Percentiles rank a stretch among this genome's conserved stretches.
Conservation (phyloP, 1,139 yeast species). For the Pichia cactophila region DNA sequence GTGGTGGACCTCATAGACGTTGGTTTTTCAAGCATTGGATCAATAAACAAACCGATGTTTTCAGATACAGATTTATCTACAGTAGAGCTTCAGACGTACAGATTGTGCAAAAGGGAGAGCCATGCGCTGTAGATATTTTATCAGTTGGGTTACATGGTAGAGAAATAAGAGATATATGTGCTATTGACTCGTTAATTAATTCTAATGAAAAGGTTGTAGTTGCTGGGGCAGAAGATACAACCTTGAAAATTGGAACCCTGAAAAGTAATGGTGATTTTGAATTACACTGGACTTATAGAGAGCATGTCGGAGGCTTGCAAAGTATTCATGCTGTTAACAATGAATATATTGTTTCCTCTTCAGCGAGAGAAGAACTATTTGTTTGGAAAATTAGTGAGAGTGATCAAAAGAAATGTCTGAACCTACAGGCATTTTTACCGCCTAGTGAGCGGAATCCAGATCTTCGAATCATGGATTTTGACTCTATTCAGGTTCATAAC, state of each 20-base stretch:
- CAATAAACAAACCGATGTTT: conserved; percentile 13
- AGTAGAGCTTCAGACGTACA: conserved; percentile 47
- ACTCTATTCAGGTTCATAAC: conserved; percentile 29
- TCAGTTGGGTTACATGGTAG: conserved; percentile 80
- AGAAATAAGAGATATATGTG: conserved; percentile 65
- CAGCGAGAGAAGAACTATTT: conserved; percentile 85
- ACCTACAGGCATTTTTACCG: conserved; percentile 38
- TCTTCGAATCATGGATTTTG: conserved; percentile 82
- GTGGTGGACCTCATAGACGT: conserved; percentile 88
- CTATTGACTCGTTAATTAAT: conserved; percentile 28
- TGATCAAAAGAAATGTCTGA: conserved; percentile 36
- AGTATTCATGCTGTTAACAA: conserved; percentile 54
- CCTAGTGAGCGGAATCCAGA: conserved; percentile 59
- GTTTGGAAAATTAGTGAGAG: conserved; percentile 76
- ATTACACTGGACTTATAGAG: conserved; percentile 57
- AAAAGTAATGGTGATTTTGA: conserved; percentile 34
- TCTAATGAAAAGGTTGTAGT: conserved; percentile 37
- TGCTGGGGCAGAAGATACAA: conserved; percentile 87
- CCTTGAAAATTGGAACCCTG: conserved; percentile 52
- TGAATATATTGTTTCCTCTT: conserved; percentile 54
- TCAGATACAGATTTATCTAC: conserved; percentile 35
- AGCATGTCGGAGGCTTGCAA: conserved; percentile 87
- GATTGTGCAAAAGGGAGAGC: conserved; percentile 23
- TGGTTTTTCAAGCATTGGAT: conserved; percentile 47
- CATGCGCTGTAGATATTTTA: conserved; percentile 26